These are phyloP conservation scores for Leishmania tropica DNA, from an alignment of 208 protist species.

Conservation along the genomic window DNA sequence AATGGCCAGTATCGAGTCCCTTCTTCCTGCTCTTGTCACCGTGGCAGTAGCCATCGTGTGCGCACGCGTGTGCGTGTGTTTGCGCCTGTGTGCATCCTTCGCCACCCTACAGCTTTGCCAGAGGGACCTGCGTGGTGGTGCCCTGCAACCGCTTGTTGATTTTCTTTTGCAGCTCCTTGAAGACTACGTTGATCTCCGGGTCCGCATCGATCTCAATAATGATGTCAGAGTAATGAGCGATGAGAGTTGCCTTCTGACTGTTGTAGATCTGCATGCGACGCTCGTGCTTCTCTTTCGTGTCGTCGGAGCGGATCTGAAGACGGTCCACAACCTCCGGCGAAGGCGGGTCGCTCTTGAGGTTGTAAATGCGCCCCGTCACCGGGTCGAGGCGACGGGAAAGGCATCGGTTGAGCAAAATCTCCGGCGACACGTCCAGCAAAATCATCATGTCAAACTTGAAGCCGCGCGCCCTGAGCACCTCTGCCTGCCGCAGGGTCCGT, in stretches of 20 bases:
- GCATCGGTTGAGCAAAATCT: conserved; percentile 61
- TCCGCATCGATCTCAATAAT: conserved; percentile 66
- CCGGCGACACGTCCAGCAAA: conserved; percentile 60
- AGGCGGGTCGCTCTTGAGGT: conserved; percentile 74
- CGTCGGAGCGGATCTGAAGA: conserved; percentile 80
- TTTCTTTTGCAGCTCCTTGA: conserved; percentile 29
- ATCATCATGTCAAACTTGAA: conserved; percentile 79
- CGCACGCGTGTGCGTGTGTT: neutral
- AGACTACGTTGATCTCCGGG: conserved; percentile 49
- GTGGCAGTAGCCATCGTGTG: neutral
- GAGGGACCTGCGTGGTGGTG: neutral
- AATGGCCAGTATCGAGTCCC: neutral
- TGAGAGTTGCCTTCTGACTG: conserved; percentile 61
- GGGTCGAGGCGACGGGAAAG: conserved; percentile 69
- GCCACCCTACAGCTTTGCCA: conserved; percentile 21
- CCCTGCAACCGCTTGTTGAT: conserved; percentile 35
- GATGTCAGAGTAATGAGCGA: conserved; percentile 57
- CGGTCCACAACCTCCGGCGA: conserved; percentile 67
- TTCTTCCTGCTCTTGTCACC: too few relatives aligned
- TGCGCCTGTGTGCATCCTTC: neutral
- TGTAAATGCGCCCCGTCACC: conserved; percentile 77
- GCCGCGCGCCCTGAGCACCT: conserved; percentile 50
- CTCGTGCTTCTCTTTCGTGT: conserved; percentile 78
- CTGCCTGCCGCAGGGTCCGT: conserved; percentile 89
- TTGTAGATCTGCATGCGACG: conserved; percentile 74